These are phyloP conservation scores for Volvox carteri DNA, from an alignment of 163 green algal genomes.

Conservation along the genomic window DNA sequence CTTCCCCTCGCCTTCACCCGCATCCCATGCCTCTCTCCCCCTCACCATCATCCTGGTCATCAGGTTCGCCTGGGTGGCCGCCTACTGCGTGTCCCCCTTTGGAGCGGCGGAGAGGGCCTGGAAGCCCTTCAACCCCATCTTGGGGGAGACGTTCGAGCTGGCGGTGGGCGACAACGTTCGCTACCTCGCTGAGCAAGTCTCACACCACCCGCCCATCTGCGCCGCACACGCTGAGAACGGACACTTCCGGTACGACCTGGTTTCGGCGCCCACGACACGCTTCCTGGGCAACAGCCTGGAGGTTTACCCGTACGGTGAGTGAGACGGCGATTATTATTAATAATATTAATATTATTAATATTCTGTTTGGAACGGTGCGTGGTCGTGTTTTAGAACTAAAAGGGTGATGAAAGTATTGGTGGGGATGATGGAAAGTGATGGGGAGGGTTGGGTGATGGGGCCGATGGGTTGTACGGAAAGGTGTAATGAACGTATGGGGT, in stretches of 20 bases:
- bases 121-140: conserved; percentile 99
- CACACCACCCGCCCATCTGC: conserved; percentile 95
- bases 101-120: conserved; percentile 90
- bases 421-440: too few relatives aligned
- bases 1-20: too few relatives aligned
- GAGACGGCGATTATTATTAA: not conserved
- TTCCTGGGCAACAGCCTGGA: conserved; percentile 98
- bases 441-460: too few relatives aligned
- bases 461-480: too few relatives aligned
- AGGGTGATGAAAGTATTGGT: too few relatives aligned
- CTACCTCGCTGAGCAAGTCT: conserved; percentile 96
- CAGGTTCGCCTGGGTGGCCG: conserved; percentile 89
- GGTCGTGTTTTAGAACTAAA: too few relatives aligned
- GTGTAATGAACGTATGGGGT: too few relatives aligned
- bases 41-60: too few relatives aligned
- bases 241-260: conserved; percentile 94
- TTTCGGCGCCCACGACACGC: conserved; percentile 96
- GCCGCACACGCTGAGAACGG: conserved; percentile 90
- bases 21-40: too few relatives aligned
- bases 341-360: not conserved
- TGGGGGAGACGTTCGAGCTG: conserved; percentile 97
- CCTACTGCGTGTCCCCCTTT: conserved; percentile 94
- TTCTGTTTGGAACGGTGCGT: too few relatives aligned
- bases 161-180: conserved; percentile 78
- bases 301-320: conserved; percentile 90